Base-by-base conservation (phyloP, 257 asterid genomes). In the Sherardia arvensis region DNA sequence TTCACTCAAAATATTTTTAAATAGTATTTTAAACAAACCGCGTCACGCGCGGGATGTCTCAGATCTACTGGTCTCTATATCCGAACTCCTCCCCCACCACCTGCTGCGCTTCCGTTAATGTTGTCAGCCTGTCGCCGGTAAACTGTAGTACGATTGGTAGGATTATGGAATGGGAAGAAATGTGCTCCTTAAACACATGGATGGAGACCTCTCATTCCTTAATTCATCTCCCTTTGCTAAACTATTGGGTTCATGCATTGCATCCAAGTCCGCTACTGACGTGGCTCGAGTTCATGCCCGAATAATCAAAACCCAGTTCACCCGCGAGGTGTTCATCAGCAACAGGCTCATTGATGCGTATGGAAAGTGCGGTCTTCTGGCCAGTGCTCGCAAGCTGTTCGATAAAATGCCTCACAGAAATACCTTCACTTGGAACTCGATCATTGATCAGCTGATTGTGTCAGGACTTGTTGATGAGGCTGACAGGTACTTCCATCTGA, bases 401-500 rank as follows among this genome's bases (percentile, higher is more conserved):
- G 69, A 53, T 33, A 53, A 32, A 65, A 65, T 65, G 60, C 20
- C 38, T 23, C 30, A 21, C 1, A 65, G 33, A 56, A 65, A 65
- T 65, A 51, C 49, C 49, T 65, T 65, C 51, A 49, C 69, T 7
- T 65, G 69, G 69, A 65, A 64, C 14, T 65, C 69, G 3, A 65
- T 65, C 47, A 65, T 65, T 1, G 32, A 25, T 22, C 49, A 26
- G 53, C 27, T 65, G 21, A 20, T 49, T 5, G 61, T 14, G 26
- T 30, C 61, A 14, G 69, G 69, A 34, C 26, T 21, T 20, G 23
- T 65, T 33, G 34, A 51, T 7, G 60, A 65, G 26, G 69, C 61
- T 12, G 61, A 65, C 8, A 34, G 27, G 15, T 18, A 20, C 15
- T 65, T 65, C 51, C 27, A 21, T 18, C 18, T 27, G 56, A 54